These are phyloP conservation scores for Zymoseptoria crescenta DNA, from an alignment of 2,329 filamentous ascomycete genomes.

Conservation along the genomic window DNA sequence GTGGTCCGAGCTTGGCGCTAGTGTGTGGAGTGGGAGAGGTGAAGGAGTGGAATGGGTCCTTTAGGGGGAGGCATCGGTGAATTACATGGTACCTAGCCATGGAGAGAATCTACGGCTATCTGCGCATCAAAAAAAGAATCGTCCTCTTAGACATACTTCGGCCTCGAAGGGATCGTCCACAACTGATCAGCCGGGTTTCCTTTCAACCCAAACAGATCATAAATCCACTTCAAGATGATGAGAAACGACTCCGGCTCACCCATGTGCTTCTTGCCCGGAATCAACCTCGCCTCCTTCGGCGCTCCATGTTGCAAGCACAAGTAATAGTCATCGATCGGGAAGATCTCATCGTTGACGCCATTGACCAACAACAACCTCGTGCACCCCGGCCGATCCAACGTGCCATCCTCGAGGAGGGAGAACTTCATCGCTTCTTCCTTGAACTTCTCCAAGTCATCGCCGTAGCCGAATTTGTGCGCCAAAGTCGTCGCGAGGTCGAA, in stretches of 20 bases:
- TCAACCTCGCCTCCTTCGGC: constrained; percentile 46
- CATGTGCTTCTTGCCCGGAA: constrained; percentile 42
- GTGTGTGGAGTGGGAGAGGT: background rate
- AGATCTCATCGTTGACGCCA: constrained; percentile 53
- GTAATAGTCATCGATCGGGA: constrained; percentile 54
- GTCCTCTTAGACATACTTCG: constrained; percentile 30
- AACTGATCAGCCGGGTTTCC: constrained; percentile 37
- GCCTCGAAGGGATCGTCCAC: constrained; percentile 40
- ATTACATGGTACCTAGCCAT: no score
- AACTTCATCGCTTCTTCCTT: constrained; percentile 44
- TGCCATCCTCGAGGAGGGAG: constrained; percentile 48
- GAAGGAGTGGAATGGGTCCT: no score
- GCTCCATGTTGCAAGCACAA: constrained; percentile 46
- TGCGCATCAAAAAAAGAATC: no score
- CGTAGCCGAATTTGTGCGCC: constrained; percentile 43
- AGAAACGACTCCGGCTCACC: constrained; percentile 44
- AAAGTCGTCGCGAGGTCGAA: constrained; percentile 49
- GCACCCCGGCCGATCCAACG: constrained; percentile 44
- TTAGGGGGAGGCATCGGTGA: no score
- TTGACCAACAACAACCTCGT: constrained; percentile 49
- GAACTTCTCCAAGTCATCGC: constrained; percentile 36
- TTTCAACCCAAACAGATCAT: constrained; percentile 40
- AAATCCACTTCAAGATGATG: constrained; percentile 43
- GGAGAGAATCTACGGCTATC: no score
- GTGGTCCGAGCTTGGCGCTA: background rate